Base-by-base conservation (phyloP, 2,329 filamentous ascomycete genomes). In the Chrysosphaeria jannelii region DNA sequence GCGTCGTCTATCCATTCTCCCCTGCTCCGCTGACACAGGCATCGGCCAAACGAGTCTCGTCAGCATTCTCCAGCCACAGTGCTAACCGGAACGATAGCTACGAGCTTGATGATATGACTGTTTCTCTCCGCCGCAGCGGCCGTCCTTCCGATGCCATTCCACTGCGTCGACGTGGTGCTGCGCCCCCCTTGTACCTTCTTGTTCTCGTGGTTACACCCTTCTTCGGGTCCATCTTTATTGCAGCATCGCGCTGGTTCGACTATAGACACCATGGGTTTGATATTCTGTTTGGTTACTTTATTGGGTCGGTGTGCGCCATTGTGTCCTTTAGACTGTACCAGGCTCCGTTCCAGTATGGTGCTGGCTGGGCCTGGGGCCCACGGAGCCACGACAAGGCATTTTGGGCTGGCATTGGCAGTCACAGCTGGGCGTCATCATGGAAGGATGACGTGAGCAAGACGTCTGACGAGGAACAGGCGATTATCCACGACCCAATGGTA, bases 191-290 rank as follows among this genome's bases (percentile, higher is more conserved):
- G 6, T 81, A 76, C 37, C 62, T 85, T 3, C 51, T 89, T 8
- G 47, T 67, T 21, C 40, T 81, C 16, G 55, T 63, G 3, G 48
- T 76, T 10, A 43, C 74, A 2, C 79, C 79, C 3, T 57, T 78
- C 31, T 68, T 64, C 27, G 48, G 60, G 2, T 69, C 78, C 5
- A 57, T 78, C 30, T 90, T 78, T 46, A 70, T 91, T 30, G 56
- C 68, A n/a, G 61, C 66, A 14, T 81, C 75, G 2, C 69, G 81
- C 8, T 93, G 69, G 57, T 78, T 68, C 28, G 68, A 91, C 41
- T 88, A 68, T 46, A 64, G 74, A 19, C 81, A 93, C 42, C 72
- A 81, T 39, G 78, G 68, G n/a, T 81, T 90, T 39, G 81, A 93
- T 32, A 72, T 91, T 32, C 45, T 91, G 3, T 75, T 71, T 30